Percentiles rank a stretch among this genome's conserved stretches.
Conservation (phyloP, 2,329 filamentous ascomycete genomes). For the Beauveria sp. region DNA sequence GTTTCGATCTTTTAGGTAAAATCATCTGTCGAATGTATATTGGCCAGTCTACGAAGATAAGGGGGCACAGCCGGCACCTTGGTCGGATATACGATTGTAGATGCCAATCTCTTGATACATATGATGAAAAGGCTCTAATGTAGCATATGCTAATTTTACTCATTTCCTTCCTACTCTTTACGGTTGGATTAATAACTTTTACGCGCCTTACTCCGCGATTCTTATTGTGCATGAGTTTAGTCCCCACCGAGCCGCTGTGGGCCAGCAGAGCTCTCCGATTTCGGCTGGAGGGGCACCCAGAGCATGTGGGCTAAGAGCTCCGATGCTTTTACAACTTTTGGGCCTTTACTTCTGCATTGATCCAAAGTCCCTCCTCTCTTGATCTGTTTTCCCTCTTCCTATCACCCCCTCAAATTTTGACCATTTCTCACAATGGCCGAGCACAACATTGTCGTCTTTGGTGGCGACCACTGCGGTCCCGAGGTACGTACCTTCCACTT, state of each 20-base stretch:
- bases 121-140: neutral
- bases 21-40: neutral
- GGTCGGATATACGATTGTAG: conserved; percentile 13
- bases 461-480: conserved; percentile 76
- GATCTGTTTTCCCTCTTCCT: no score
- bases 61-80: conserved; percentile 6
- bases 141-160: neutral
- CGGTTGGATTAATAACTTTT: neutral
- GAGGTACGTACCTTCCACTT: conserved; percentile 47
- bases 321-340: neutral
- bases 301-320: neutral
- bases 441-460: conserved; percentile 75
- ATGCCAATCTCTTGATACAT: conserved; percentile 3
- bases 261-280: conserved; percentile 21
- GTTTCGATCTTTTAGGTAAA: conserved; percentile 35
- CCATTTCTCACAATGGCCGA: conserved; percentile 46
- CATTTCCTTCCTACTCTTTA: neutral
- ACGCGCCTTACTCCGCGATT: neutral
- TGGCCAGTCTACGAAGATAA: neutral
- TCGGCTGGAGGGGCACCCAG: conserved; percentile 27
- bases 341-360: no score
- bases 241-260: neutral
- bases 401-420: no score
- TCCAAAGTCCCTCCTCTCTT: no score
- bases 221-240: neutral